Percentiles rank a stretch among this genome's conserved stretches.
Conservation (phyloP, 495 filamentous ascomycete species). For the Peziza echinospora region DNA sequence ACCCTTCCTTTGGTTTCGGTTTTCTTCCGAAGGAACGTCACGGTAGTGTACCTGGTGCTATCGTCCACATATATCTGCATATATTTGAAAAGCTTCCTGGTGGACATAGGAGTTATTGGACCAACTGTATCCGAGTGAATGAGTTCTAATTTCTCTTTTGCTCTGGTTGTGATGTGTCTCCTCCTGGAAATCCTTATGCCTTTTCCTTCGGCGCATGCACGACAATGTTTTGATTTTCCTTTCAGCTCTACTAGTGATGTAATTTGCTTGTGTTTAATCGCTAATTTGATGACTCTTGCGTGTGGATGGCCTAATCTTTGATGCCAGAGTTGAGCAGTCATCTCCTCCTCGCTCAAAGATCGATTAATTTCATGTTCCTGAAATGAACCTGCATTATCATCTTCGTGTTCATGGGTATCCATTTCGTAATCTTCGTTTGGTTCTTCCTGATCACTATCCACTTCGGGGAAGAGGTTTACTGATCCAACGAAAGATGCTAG, state of each 20-base stretch:
- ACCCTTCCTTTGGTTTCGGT: too few relatives aligned
- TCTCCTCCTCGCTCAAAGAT: too few relatives aligned
- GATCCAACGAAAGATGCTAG: too few relatives aligned
- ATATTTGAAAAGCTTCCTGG: not conserved
- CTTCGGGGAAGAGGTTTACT: too few relatives aligned
- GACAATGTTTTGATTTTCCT: not conserved
- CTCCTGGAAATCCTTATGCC: not conserved
- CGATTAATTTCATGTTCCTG: too few relatives aligned
- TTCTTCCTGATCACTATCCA: too few relatives aligned
- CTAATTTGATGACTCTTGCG: not conserved
- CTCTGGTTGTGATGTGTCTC: not conserved
- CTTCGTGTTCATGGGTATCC: too few relatives aligned
- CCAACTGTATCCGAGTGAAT: not conserved
- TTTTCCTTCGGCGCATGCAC: not conserved
- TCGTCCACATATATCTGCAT: not conserved
- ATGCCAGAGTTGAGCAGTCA: too few relatives aligned
- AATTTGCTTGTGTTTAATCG: not conserved
- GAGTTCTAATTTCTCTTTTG: not conserved
- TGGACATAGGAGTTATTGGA: not conserved
- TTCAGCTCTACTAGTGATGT: not conserved
- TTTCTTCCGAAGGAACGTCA: too few relatives aligned
- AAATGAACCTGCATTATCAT: too few relatives aligned
- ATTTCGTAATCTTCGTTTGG: too few relatives aligned
- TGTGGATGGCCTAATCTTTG: not conserved
- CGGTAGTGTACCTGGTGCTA: not conserved